These are phyloP conservation scores for Seiridium cupressi DNA, from an alignment of 2,329 filamentous ascomycete species.

Conservation along the genomic window DNA sequence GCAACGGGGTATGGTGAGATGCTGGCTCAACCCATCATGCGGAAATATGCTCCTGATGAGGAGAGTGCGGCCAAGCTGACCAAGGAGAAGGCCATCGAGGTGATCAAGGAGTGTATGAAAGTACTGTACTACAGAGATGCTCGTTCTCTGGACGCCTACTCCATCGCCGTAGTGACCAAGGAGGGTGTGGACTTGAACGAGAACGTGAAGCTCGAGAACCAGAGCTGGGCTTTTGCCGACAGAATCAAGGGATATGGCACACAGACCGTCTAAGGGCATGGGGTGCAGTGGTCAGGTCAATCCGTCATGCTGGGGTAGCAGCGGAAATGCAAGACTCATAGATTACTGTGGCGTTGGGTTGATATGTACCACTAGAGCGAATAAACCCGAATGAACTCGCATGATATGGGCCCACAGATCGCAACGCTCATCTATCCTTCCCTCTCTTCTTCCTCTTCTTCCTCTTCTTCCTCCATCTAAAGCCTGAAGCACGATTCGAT, in stretches of 20 bases:
- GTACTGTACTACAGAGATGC: conserved; percentile 97
- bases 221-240: conserved; percentile 98
- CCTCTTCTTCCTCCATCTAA: too few species aligned
- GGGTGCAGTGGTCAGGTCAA: neutral
- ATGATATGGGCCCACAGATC: neutral
- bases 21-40: conserved; percentile 88
- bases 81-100: conserved; percentile 74
- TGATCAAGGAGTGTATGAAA: conserved; percentile 95
- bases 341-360: neutral
- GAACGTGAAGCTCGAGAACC: conserved; percentile 83
- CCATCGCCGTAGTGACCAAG: conserved; percentile 84
- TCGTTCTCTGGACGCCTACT: conserved; percentile 86
- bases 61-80: conserved; percentile 68
- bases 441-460: too few species aligned
- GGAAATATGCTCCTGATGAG: conserved; percentile 81
- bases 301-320: neutral
- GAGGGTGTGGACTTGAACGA: conserved; percentile 84
- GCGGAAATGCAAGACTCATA: neutral
- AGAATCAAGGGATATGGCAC: conserved; percentile 93
- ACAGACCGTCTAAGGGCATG: conserved; percentile 57
- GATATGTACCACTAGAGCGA: conserved; percentile 3
- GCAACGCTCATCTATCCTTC: too few species aligned
- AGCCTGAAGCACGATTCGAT: too few species aligned
- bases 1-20: conserved; percentile 93
- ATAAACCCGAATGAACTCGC: neutral